Base-by-base conservation (phyloP, 1,139 yeast genomes). In the Suhomyces bribrorum region DNA sequence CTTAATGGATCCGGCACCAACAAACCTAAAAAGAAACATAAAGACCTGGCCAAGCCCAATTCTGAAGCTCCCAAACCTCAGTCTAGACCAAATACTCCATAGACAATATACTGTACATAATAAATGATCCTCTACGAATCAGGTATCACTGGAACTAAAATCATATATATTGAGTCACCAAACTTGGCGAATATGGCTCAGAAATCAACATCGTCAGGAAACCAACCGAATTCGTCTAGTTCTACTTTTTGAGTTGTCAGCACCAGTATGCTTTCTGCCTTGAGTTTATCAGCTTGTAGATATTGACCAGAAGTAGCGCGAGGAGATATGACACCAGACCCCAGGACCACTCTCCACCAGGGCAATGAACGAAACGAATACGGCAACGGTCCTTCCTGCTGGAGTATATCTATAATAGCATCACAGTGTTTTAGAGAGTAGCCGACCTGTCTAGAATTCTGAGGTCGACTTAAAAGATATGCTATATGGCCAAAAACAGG, bases 261-360 rank as follows among this genome's bases (percentile, higher is more conserved):
- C 1, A 78, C 81, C 5, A 40, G 61, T 0, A 81, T 69, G 0
- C 77, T 77, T 57, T 84, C 90, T 0, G 46, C 53, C 9, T 59
- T 43, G n/a, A 84, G 57, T 37, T 56, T 53, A 5, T 62, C 61
- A 4, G 73, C 71, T 52, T 85, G 94, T 13, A 53, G 51, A 20
- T 59, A 53, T 30, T 72, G 74, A n/a, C 77, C 73, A 17, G 62
- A 50, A 25, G 64, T 56, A 1, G 65, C 78, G 20, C 88, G 61
- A 1, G 75, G 73, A 2, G 89, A 76, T 2, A 86, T 79, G 23
- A 62, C 66, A 0, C 94, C 94, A 14, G 76, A 63, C 13, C 85
- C 66, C 33, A 75, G 74, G 14, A 86, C 63, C 2, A 86, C 86
- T 37, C 95, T 63, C 90, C 92, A 85, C 95, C 95, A 86, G 1